Evolutionary conservation across 495 filamentous ascomycete species (phyloP).

Genomic region (Haplographium delicatum): DNA sequence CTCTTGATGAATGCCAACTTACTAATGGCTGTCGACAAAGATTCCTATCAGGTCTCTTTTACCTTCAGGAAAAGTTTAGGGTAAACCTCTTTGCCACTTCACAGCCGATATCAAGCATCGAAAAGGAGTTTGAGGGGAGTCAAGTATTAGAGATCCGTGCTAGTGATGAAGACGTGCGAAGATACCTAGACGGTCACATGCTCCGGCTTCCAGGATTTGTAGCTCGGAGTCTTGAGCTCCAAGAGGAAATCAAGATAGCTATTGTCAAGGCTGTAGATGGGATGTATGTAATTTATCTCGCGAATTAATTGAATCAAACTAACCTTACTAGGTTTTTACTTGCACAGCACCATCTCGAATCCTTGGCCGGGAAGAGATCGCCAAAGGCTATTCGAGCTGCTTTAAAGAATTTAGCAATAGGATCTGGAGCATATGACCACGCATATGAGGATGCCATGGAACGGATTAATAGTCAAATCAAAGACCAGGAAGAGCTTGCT

Average conservation of each 20-base stretch:
- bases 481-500: conserved; percentile 27
- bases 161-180: conserved; percentile 29
- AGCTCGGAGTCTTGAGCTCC: neutral
- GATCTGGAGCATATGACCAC: conserved; percentile 33
- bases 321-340: conserved; percentile 34
- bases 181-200: conserved; percentile 31
- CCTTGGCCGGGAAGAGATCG: conserved; percentile 27
- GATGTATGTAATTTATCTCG: conserved; percentile 18
- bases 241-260: conserved; percentile 2
- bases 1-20: conserved; percentile 37
- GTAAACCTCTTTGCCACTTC: conserved; percentile 30
- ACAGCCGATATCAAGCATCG: conserved; percentile 24
- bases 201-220: conserved; percentile 22
- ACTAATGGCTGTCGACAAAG: conserved; percentile 26
- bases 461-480: conserved; percentile 31
- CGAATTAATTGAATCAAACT: neutral
- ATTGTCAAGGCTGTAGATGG: conserved; percentile 9
- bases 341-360: conserved; percentile 34
- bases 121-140: conserved; percentile 22
- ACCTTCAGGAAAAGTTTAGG: conserved; percentile 26
- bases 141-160: conserved; percentile 28
- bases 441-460: conserved; percentile 36
- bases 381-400: conserved; percentile 16
- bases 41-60: conserved; percentile 29
- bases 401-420: conserved; percentile 24